These are phyloP conservation scores for Mycena latifolia DNA, from an alignment of 768 basidiomycete genomes.

Conservation along the genomic window DNA sequence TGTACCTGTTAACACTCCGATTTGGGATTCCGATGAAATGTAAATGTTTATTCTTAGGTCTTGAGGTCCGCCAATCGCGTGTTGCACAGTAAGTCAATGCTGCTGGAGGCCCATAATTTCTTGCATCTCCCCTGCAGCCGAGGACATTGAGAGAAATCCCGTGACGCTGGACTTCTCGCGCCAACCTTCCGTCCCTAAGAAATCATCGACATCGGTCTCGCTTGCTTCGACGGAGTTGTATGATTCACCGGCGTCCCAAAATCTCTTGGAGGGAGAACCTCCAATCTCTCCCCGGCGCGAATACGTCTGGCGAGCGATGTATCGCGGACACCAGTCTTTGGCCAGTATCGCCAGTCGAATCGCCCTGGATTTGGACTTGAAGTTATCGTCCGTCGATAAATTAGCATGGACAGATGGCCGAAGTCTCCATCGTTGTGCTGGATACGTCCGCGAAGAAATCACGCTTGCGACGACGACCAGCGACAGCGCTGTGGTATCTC, in stretches of 20 bases:
- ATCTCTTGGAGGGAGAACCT: neutral
- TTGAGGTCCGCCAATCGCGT: slow-evolving; percentile 10
- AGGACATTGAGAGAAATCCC: neutral
- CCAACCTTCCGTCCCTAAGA: neutral
- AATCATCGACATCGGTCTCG: neutral
- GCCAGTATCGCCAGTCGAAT: neutral
- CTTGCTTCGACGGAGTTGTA: neutral
- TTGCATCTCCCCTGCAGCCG: neutral
- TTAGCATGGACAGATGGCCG: neutral
- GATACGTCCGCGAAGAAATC: no score
- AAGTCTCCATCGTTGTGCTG: neutral
- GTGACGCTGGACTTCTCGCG: neutral
- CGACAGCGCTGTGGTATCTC: no score
- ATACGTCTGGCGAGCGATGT: neutral
- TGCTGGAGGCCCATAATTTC: neutral
- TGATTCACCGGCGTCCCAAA: neutral
- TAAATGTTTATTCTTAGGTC: neutral
- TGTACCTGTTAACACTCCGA: no score
- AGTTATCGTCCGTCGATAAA: neutral
- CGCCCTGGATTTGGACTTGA: neutral
- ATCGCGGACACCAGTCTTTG: neutral
- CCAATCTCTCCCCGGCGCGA: neutral
- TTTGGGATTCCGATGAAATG: no score
- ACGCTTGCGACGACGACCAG: no score
- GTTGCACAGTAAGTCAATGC: slow-evolving; percentile 3